These are phyloP conservation scores for Trichophyton simii DNA, from an alignment of 2,329 filamentous ascomycete species.

Conservation along the genomic window DNA sequence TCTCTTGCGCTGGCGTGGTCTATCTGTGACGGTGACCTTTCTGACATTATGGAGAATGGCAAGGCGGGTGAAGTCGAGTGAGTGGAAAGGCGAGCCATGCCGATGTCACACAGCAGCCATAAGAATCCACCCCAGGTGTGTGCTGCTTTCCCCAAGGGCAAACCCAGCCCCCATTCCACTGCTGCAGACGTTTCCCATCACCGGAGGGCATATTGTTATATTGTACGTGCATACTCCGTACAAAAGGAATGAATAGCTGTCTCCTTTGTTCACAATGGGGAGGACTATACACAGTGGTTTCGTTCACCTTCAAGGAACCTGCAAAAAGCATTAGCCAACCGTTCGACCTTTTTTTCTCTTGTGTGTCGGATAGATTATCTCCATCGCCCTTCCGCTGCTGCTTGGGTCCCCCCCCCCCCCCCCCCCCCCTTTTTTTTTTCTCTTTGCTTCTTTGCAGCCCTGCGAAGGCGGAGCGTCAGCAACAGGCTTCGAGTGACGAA, in stretches of 20 bases:
- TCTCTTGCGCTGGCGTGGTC: not conserved
- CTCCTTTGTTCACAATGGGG: not conserved
- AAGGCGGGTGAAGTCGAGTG: not conserved
- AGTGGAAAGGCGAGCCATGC: not conserved
- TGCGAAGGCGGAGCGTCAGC: not conserved
- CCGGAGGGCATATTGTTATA: not conserved
- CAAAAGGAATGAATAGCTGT: not conserved
- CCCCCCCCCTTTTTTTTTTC: not conserved
- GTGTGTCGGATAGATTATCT: not conserved
- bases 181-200: not conserved
- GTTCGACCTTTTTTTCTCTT: not conserved
- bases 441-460: conserved; percentile 2
- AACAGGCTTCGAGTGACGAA: conserved; percentile 1
- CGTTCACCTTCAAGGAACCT: not conserved
- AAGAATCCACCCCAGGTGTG: not conserved
- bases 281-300: too few species aligned
- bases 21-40: not conserved
- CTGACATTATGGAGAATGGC: not conserved
- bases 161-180: not conserved
- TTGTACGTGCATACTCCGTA: not conserved
- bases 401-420: not conserved
- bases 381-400: not conserved
- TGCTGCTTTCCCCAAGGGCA: not conserved
- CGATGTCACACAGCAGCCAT: conserved; percentile 1
- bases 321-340: not conserved